Conservation (phyloP, 1,284 basidiomycete species). For the Apiotrichum sp. region DNA sequence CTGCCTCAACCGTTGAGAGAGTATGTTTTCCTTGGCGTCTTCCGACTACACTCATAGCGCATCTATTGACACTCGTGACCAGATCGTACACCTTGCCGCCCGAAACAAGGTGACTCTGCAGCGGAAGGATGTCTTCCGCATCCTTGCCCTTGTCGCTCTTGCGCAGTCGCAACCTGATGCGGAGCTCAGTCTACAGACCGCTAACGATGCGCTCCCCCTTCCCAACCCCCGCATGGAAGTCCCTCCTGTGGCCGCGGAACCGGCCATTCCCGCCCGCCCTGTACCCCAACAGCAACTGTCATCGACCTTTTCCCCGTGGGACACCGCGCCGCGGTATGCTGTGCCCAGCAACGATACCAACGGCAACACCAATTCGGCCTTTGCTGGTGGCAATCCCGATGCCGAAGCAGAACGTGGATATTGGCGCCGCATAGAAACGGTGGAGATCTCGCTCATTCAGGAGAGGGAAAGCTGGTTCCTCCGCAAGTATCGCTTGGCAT, state of each 20-base stretch:
- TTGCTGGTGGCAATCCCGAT: conserved; percentile 15
- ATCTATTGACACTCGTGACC: neutral
- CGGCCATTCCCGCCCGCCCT: conserved; percentile 1
- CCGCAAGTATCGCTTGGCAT: conserved; percentile 71
- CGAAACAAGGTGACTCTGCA: conserved; percentile 1
- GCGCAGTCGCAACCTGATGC: conserved; percentile 50
- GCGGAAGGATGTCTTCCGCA: conserved; percentile 69
- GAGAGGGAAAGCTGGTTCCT: conserved; percentile 80
- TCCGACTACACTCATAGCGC: neutral
- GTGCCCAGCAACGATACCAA: conserved; percentile 1
- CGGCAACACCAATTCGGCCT: neutral
- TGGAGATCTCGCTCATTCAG: conserved; percentile 59
- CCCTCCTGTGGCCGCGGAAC: conserved; percentile 5
- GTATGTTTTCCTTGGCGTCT: conserved; percentile 48
- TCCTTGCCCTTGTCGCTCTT: conserved; percentile 73
- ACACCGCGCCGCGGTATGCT: conserved; percentile 21
- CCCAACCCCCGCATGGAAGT: conserved; percentile 56
- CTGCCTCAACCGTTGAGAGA: conserved; percentile 72
- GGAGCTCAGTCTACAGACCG: conserved; percentile 62
- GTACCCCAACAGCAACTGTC: neutral
- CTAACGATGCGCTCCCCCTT: conserved; percentile 67
- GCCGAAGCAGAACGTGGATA: conserved; percentile 52
- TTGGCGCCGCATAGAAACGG: conserved; percentile 74
- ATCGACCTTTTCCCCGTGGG: conserved; percentile 33
- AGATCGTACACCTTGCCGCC: conserved; percentile 69